phyloP scores from a whole-genome alignment of 106 monocot species.

The Dioscorea dumetorum region DNA sequence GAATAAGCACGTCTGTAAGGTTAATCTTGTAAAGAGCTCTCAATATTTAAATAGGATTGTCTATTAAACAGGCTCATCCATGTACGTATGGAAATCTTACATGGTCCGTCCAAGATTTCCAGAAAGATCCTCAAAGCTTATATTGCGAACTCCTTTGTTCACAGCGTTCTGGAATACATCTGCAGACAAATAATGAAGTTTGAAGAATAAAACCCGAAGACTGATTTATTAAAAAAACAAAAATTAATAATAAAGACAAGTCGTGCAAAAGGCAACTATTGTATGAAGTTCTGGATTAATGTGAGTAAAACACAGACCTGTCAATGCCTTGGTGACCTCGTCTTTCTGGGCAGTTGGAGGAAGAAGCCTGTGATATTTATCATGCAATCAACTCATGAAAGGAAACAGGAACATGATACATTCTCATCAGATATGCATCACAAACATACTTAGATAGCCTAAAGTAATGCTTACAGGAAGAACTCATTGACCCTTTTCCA shows the following conservation, averaged over 20 bases:
- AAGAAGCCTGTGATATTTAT: constrained; percentile 53
- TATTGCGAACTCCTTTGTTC: constrained; percentile 76
- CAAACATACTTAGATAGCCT: no score
- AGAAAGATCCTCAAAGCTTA: constrained; percentile 97
- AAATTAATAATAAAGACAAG: not conserved
- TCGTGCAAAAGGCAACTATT: no score
- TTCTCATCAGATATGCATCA: no score
- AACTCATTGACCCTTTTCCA: no score
- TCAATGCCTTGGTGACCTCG: constrained; percentile 89
- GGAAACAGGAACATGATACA: no score
- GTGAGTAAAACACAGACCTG: constrained; percentile 44
- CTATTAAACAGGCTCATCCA: no score
- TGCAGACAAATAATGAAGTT: constrained; percentile 21
- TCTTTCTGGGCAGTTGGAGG: constrained; percentile 85
- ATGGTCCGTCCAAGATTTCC: constrained; percentile 94
- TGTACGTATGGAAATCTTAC: constrained; percentile 24
- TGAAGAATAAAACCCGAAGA: not conserved
- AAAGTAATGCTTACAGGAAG: no score
- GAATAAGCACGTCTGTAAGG: no score
- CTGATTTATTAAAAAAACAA: not conserved
- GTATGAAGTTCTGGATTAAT: not conserved
- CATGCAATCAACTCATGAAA: not conserved
- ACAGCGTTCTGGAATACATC: constrained; percentile 97
- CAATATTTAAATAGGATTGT: no score
- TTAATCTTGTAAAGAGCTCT: no score